These are phyloP conservation scores for Morella rubra DNA, from an alignment of 306 rosid species.

Conservation along the genomic window DNA sequence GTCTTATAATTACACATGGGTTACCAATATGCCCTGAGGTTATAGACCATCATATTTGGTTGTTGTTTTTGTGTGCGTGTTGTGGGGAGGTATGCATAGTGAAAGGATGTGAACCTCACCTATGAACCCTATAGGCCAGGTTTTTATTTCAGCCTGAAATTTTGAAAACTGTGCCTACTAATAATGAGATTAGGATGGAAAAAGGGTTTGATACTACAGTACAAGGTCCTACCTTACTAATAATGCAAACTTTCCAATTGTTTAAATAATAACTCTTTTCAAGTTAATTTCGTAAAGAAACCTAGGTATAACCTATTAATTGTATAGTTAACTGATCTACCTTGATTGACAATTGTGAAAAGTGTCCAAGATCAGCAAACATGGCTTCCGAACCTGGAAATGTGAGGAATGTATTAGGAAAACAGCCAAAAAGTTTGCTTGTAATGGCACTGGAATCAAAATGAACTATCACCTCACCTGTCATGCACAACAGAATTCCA, in stretches of 20 bases:
- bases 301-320: neutral
- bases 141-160: neutral
- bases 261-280: neutral
- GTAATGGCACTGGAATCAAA: slow-evolving; percentile 15
- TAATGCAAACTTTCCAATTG: too few relatives aligned
- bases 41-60: neutral
- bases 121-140: neutral
- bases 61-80: too few relatives aligned
- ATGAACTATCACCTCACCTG: slow-evolving; percentile 51
- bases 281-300: neutral
- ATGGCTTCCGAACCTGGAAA: slow-evolving; percentile 90
- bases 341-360: slow-evolving; percentile 85
- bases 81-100: neutral
- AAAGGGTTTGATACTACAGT: neutral
- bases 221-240: neutral
- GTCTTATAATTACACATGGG: neutral
- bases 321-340: slow-evolving; percentile 34
- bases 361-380: slow-evolving; percentile 99
- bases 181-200: neutral
- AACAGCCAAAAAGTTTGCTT: slow-evolving; percentile 12
- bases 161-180: too few relatives aligned
- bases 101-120: too few relatives aligned
- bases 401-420: slow-evolving; percentile 22
- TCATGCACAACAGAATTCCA: slow-evolving; percentile 85
- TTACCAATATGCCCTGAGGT: neutral